Evolutionary conservation across 1,284 basidiomycete genomes (phyloP).

Genomic region (Boletus holoroseus): DNA sequence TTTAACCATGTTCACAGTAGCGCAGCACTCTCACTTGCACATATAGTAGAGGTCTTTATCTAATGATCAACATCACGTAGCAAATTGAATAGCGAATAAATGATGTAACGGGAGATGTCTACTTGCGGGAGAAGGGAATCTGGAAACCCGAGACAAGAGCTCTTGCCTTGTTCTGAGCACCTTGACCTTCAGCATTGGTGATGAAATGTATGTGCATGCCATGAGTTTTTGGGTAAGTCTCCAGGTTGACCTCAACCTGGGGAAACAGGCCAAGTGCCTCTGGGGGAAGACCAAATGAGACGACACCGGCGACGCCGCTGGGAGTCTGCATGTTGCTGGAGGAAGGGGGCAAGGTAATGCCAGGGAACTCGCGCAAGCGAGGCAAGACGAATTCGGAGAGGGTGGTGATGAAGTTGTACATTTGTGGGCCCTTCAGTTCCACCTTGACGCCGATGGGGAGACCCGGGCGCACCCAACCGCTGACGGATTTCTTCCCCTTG

Average conservation of each 20-base stretch:
- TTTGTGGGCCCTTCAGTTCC: slow-evolving; percentile 81
- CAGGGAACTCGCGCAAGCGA: slow-evolving; percentile 85
- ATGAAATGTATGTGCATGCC: slow-evolving; percentile 92
- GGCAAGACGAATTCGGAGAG: slow-evolving; percentile 94
- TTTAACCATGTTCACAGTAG: slow-evolving; percentile 15
- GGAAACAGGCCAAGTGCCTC: slow-evolving; percentile 90
- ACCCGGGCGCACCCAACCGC: slow-evolving; percentile 83
- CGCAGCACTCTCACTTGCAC: slow-evolving; percentile 23
- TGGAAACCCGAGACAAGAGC: slow-evolving; percentile 85
- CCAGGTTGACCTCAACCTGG: slow-evolving; percentile 88
- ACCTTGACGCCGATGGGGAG: slow-evolving; percentile 87
- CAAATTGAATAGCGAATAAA: neutral
- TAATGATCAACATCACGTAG: slow-evolving; percentile 25
- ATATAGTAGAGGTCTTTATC: slow-evolving; percentile 20
- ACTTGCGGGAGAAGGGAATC: slow-evolving; percentile 66
- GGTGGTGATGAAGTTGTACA: slow-evolving; percentile 90
- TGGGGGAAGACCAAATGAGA: slow-evolving; percentile 82
- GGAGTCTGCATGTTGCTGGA: slow-evolving; percentile 62
- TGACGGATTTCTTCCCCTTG: slow-evolving; percentile 71
- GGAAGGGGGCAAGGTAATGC: slow-evolving; percentile 67
- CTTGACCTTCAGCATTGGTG: slow-evolving; percentile 77
- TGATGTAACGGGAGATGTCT: slow-evolving; percentile 6
- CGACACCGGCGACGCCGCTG: slow-evolving; percentile 79
- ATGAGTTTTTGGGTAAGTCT: slow-evolving; percentile 76
- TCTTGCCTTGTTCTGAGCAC: slow-evolving; percentile 82